These are phyloP conservation scores for Citrus sinensis DNA, from an alignment of 345 rosid genomes.

Conservation along the genomic window DNA sequence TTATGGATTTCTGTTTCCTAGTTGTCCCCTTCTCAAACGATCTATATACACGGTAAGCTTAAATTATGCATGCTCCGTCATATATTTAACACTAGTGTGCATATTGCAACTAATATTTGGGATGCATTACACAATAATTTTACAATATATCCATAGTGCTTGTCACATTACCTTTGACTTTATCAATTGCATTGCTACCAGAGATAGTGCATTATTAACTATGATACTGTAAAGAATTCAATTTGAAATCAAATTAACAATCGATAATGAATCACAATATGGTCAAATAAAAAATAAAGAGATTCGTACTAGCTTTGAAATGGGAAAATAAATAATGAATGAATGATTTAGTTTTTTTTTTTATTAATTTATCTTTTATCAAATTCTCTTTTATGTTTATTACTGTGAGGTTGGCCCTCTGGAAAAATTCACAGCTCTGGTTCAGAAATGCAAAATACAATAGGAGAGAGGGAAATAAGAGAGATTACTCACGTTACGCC, in stretches of 20 bases:
- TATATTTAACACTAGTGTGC: neutral
- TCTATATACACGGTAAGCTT: neutral
- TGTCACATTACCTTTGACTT: neutral
- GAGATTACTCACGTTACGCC: conserved; percentile 60
- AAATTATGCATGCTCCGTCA: neutral
- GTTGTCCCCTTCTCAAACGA: neutral
- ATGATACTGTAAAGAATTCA: neutral
- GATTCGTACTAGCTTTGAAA: neutral
- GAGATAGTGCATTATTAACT: neutral
- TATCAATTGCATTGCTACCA: neutral
- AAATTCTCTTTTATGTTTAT: neutral
- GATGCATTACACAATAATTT: neutral
- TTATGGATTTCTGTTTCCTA: neutral
- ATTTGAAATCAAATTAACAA: neutral
- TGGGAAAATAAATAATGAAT: neutral
- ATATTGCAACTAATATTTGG: neutral
- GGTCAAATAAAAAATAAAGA: neutral
- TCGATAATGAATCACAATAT: neutral
- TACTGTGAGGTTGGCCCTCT: neutral
- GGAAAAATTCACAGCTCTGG: neutral
- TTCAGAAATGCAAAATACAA: neutral
- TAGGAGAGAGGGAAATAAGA: neutral
- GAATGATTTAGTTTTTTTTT: neutral
- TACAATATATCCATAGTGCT: neutral
- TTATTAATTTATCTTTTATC: neutral